Evolutionary conservation across 176 grass and related monocot genomes (phyloP), one percentile per base, ranked within the genome.

Genomic region (Oryza meridionalis): DNA sequence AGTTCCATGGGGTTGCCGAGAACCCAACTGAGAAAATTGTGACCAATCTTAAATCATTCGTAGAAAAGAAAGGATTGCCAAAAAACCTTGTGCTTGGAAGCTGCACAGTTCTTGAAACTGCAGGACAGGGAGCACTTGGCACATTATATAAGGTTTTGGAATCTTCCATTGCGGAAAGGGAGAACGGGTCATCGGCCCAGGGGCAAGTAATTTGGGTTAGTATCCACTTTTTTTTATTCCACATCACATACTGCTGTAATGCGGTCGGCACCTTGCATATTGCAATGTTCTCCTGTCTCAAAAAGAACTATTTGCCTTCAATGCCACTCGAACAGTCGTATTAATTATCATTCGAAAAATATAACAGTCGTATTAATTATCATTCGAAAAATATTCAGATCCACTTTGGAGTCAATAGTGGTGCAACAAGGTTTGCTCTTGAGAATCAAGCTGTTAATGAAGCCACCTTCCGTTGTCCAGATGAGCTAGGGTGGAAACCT

Each of bases 401-500:
- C 26, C 96, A 98, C 84, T 93, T 98, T 92, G 96, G 96, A 72
- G 89, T 93, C 19, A 95, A 92, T 84, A 95, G 96, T 81, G 96
- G 96, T n/a, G 89, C 91, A 81, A 87, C 75, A 38, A 93, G 96
- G 84, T 95, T 98, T 81, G 91, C 91, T 50, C 83, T 98, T 51
- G 96, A 98, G 86, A 95, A 79, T 61, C 96, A 95, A 95, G 96
- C 96, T 42, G 89, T 94, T 65, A 98, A 98, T 76, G 96, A 98
- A 77, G 96, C 96, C 32, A 98, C 96, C 72, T 98, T 98, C 79
- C 89, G 96, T 21, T 98, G 93, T 38, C 93, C 93, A 49, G 96
- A 98, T 98, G 96, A 98, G 83, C 88, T 95, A 88, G 96, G 96
- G 75, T 98, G 96, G 93, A 98, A 98, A 78, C 96, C 96, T 81